Evolutionary conservation across 805 yeast species (phyloP).

Genomic region (Pichia membranifaciens): DNA sequence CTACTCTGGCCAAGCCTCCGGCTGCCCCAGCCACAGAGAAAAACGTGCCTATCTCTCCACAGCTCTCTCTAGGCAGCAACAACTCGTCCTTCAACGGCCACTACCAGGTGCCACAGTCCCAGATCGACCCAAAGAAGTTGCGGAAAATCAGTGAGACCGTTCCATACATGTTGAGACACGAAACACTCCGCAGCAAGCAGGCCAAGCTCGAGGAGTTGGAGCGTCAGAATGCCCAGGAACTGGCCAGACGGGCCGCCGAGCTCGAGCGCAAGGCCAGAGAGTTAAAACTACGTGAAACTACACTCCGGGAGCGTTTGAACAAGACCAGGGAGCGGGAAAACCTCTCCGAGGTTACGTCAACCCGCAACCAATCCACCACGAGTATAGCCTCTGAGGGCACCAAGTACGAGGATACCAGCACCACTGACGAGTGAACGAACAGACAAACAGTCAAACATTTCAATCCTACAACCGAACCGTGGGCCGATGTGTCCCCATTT

Average conservation of each 20-base stretch:
- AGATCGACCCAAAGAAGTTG: slow-evolving; percentile 50
- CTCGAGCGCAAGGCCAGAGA: slow-evolving; percentile 71
- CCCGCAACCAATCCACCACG: not conserved
- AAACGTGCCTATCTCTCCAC: slow-evolving; percentile 19
- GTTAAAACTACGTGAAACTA: slow-evolving; percentile 59
- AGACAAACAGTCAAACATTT: no score
- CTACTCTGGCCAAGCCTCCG: slow-evolving; percentile 8
- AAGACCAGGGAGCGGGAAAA: not conserved
- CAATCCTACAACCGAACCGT: no score
- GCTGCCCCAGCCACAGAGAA: not conserved
- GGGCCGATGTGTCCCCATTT: no score
- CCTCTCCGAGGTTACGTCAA: not conserved
- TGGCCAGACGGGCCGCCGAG: slow-evolving; percentile 68
- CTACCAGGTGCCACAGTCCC: slow-evolving; percentile 20
- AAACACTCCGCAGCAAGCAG: slow-evolving; percentile 66
- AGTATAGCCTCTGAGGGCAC: not conserved
- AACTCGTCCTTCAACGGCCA: slow-evolving; percentile 9
- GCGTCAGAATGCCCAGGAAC: slow-evolving; percentile 67
- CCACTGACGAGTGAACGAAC: no score
- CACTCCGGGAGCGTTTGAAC: slow-evolving; percentile 38
- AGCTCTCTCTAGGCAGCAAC: slow-evolving; percentile 12
- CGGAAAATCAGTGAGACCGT: slow-evolving; percentile 78
- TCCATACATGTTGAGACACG: slow-evolving; percentile 78
- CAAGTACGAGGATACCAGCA: not conserved
- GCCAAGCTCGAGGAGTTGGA: slow-evolving; percentile 76